A percentile compares a stretch with the other conserved stretches of the same genome.
phyloP scores from a whole-genome alignment of 257 asterid genomes.

The Osmanthus fragrans region DNA sequence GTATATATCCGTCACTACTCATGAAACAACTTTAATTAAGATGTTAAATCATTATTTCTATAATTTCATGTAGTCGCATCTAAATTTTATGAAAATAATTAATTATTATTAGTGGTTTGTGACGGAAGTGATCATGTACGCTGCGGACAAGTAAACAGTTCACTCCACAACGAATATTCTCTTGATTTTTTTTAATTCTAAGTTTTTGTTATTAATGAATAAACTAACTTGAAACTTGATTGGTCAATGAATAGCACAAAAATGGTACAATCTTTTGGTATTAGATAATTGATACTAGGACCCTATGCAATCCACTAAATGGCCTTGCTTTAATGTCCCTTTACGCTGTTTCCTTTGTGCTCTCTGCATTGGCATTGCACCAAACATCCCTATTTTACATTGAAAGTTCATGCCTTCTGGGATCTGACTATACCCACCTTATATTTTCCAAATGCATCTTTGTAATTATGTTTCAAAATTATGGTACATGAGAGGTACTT shows the following conservation, averaged over 20 bases:
- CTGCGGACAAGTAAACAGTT: neutral
- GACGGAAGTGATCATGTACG: neutral
- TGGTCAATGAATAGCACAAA: neutral
- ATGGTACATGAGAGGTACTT: neutral
- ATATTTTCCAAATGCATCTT: conserved; percentile 2
- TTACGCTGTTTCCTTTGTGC: conserved; percentile 37
- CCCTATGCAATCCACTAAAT: conserved; percentile 23
- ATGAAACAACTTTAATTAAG: no score
- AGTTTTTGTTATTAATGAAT: no score
- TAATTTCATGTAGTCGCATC: neutral
- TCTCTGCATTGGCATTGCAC: conserved; percentile 71
- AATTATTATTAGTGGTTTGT: no score
- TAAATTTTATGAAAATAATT: no score
- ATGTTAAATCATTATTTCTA: no score
- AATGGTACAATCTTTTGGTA: neutral
- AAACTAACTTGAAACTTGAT: no score
- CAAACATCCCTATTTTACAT: conserved; percentile 27
- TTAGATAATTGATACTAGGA: conserved; percentile 14
- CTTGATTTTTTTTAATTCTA: no score
- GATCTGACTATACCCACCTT: conserved; percentile 29
- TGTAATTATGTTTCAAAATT: neutral
- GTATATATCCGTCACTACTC: no score
- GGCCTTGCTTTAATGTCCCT: conserved; percentile 16
- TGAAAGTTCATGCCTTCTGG: conserved; percentile 25
- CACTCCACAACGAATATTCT: neutral